phyloP scores from a whole-genome alignment of 768 basidiomycete species.

The Nevesoporus exiguus region DNA sequence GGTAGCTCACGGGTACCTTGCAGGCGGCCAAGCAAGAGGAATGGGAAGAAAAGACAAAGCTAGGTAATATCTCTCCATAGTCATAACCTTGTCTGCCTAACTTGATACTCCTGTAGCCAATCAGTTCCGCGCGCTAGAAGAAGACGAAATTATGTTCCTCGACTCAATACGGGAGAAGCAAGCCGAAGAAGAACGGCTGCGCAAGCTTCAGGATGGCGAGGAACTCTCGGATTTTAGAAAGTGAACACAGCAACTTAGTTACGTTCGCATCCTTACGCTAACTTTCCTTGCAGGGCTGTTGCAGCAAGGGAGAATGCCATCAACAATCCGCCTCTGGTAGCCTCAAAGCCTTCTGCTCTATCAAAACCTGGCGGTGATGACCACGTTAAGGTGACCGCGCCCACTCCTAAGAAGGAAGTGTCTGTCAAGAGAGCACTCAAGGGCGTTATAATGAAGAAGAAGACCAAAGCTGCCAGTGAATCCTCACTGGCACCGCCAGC shows the following conservation, averaged over 20 bases:
- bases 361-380: constrained; percentile 30
- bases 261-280: constrained; percentile 1
- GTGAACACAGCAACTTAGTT: constrained; percentile 42
- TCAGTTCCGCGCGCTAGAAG: constrained; percentile 85
- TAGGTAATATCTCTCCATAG: constrained; percentile 36
- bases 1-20: constrained; percentile 8
- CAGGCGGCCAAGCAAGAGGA: constrained; percentile 89
- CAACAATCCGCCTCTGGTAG: constrained; percentile 37
- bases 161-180: constrained; percentile 78
- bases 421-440: constrained; percentile 60
- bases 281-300: constrained; percentile 48
- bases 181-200: constrained; percentile 70
- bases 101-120: constrained; percentile 50
- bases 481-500: constrained; percentile 19
- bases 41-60: constrained; percentile 88
- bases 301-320: constrained; percentile 61
- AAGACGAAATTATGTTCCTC: constrained; percentile 87
- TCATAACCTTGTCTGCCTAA: constrained; percentile 3
- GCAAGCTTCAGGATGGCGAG: constrained; percentile 72
- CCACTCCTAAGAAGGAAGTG: constrained; percentile 53
- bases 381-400: constrained; percentile 26
- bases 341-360: constrained; percentile 28
- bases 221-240: constrained; percentile 77
- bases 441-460: constrained; percentile 81
- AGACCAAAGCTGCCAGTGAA: constrained; percentile 38